Evolutionary conservation across 352 stramenopile genomes (phyloP).

Genomic region (Phytopythium oedochilum): DNA sequence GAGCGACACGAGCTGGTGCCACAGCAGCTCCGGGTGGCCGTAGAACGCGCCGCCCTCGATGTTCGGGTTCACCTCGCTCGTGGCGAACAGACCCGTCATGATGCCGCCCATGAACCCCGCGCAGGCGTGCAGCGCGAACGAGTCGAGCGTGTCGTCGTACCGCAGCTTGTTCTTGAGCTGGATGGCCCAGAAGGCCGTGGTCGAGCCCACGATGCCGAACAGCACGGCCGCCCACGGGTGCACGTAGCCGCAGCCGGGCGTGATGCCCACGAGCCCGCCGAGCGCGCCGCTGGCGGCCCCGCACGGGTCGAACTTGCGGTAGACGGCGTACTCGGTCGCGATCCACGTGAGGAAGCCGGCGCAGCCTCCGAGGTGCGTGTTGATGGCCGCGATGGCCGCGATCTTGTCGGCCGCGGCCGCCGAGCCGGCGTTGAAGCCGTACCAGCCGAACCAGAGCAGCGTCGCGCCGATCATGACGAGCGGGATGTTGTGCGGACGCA

Average conservation of each 20-base stretch:
- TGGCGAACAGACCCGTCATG: conserved; percentile 24
- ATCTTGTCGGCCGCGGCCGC: conserved; percentile 11
- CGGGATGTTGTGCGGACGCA: conserved; percentile 30
- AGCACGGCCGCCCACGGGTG: conserved; percentile 17
- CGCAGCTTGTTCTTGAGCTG: conserved; percentile 15
- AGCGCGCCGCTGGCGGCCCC: conserved; percentile 16
- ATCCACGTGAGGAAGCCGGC: conserved; percentile 23
- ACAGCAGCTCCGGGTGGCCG: conserved; percentile 19
- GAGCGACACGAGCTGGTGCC: conserved; percentile 22
- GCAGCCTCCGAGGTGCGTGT: conserved; percentile 17
- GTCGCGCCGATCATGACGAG: conserved; percentile 29
- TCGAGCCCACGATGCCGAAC: conserved; percentile 17
- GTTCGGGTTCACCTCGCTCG: conserved; percentile 23
- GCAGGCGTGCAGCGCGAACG: conserved; percentile 21
- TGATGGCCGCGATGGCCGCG: conserved; percentile 22
- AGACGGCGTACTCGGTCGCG: conserved; percentile 9
- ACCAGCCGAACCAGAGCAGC: conserved; percentile 35
- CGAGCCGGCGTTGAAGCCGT: conserved; percentile 29
- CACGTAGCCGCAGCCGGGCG: conserved; percentile 20
- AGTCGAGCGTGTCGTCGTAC: conserved; percentile 29
- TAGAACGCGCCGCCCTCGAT: conserved; percentile 25
- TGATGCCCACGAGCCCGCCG: conserved; percentile 22
- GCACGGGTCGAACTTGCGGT: conserved; percentile 16
- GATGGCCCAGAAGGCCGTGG: conserved; percentile 8
- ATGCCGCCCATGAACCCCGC: conserved; percentile 19